Percentiles rank a stretch among this genome's conserved stretches.
These are phyloP conservation scores for Obelidium mucronatum DNA, from an alignment of 192 early-diverging fungal genomes.

Conservation along the genomic window DNA sequence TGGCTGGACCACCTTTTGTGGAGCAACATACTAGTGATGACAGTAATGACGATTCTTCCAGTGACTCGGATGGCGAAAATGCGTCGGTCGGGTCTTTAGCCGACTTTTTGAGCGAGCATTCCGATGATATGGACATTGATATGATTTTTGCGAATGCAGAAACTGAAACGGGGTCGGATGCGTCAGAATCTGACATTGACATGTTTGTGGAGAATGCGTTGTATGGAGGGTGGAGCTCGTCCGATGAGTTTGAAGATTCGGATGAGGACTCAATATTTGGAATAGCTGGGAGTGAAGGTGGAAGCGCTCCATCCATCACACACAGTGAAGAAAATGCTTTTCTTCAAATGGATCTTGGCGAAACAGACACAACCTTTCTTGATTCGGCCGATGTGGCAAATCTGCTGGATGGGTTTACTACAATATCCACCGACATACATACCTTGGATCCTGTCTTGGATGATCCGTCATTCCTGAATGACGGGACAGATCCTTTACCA, in stretches of 20 bases:
- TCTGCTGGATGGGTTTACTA: background rate
- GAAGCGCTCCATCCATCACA: background rate
- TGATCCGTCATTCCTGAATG: background rate
- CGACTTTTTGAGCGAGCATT: background rate
- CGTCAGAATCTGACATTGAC: slow-evolving; percentile 26
- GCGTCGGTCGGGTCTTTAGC: background rate
- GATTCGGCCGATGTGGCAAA: background rate
- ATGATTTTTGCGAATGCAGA: slow-evolving; percentile 18
- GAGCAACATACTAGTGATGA: background rate
- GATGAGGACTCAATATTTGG: slow-evolving; percentile 21
- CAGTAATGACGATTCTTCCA: background rate
- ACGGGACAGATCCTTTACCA: background rate
- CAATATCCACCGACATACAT: background rate
- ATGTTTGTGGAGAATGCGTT: slow-evolving; percentile 30
- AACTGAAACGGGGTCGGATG: slow-evolving; percentile 7
- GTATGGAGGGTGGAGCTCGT: slow-evolving; percentile 34
- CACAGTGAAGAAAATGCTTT: background rate
- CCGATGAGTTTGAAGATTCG: slow-evolving; percentile 24
- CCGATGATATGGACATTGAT: slow-evolving; percentile 31
- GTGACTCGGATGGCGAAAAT: background rate
- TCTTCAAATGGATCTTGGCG: background rate
- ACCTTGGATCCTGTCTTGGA: background rate
- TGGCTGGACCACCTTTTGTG: background rate
- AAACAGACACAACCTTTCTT: no score
- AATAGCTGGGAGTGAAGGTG: background rate